A percentile compares a stretch with the other conserved stretches of the same genome.
phyloP scores from a whole-genome alignment of 1,284 basidiomycete genomes.

The Veloboletus limbatus region DNA sequence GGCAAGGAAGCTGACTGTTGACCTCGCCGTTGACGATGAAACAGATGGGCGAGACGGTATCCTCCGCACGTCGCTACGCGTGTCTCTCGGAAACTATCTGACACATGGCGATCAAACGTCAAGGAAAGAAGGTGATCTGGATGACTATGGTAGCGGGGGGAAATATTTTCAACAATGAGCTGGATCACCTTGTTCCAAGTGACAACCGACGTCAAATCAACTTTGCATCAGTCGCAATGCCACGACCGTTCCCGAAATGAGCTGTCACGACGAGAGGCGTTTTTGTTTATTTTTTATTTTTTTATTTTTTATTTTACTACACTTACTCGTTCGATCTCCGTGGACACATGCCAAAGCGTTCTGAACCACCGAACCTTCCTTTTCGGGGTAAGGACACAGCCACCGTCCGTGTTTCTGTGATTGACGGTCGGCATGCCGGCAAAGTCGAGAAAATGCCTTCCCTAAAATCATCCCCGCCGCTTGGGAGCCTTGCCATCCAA shows the following conservation, averaged over 20 bases:
- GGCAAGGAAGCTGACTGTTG: not conserved
- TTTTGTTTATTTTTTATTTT: not conserved
- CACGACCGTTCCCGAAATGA: constrained; percentile 21
- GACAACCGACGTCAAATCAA: constrained; percentile 28
- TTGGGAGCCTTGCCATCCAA: constrained; percentile 70
- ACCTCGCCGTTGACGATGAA: constrained; percentile 25
- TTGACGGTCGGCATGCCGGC: constrained; percentile 30
- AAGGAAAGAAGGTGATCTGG: constrained; percentile 15
- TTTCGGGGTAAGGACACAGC: constrained; percentile 23
- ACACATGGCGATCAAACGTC: constrained; percentile 33
- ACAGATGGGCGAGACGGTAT: constrained; percentile 22
- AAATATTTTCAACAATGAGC: constrained; percentile 27
- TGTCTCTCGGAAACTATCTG: constrained; percentile 16
- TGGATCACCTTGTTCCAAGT: constrained; percentile 15
- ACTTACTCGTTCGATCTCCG: not conserved
- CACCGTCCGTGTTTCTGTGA: constrained; percentile 19
- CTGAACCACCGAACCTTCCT: constrained; percentile 34
- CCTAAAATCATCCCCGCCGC: too few relatives aligned
- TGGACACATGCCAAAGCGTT: too few relatives aligned
- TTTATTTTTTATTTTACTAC: not conserved
- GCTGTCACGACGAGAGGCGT: constrained; percentile 20
- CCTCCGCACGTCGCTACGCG: constrained; percentile 23
- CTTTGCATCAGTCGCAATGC: constrained; percentile 11
- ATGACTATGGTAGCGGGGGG: constrained; percentile 15
- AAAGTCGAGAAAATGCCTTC: constrained; percentile 42